Conservation (phyloP, 495 filamentous ascomycete genomes). For the Podospora conica region DNA sequence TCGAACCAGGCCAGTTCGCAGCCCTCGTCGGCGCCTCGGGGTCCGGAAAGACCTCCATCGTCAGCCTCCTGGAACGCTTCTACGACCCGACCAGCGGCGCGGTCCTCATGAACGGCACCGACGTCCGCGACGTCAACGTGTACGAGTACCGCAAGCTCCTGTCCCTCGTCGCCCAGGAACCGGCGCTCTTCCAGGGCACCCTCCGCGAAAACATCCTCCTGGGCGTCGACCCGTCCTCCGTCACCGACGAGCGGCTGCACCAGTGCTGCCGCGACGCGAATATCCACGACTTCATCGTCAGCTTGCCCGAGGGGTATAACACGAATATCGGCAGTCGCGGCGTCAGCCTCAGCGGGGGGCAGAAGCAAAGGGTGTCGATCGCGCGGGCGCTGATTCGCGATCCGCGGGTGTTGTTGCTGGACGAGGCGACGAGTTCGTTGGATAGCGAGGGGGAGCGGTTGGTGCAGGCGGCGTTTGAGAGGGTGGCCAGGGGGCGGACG, state of each 20-base stretch:
- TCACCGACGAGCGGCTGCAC: conserved; percentile 47
- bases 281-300: conserved; percentile 56
- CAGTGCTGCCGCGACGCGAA: conserved; percentile 54
- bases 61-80: conserved; percentile 59
- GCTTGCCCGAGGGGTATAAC: conserved; percentile 53
- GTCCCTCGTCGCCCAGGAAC: conserved; percentile 59
- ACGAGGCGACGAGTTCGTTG: conserved; percentile 73
- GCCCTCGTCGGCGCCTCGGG: conserved; percentile 68
- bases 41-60: conserved; percentile 65
- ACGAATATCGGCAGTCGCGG: conserved; percentile 59
- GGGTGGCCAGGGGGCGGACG: conserved; percentile 54
- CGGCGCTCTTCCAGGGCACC: conserved; percentile 50
- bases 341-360: conserved; percentile 63
- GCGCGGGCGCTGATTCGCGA: conserved; percentile 69
- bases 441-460: conserved; percentile 68
- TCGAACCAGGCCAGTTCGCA: conserved; percentile 58
- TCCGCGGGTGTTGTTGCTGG: conserved; percentile 64
- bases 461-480: conserved; percentile 63
- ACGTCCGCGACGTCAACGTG: conserved; percentile 41
- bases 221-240: conserved; percentile 35
- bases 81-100: conserved; percentile 50
- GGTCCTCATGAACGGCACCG: conserved; percentile 47
- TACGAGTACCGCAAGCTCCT: conserved; percentile 47
- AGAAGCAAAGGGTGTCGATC: conserved; percentile 70
- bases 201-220: conserved; percentile 55